Percentiles rank a stretch among this genome's conserved stretches.
Conservation (phyloP, 2,329 filamentous ascomycete genomes). For the Neopestalotiopsis sp. region DNA sequence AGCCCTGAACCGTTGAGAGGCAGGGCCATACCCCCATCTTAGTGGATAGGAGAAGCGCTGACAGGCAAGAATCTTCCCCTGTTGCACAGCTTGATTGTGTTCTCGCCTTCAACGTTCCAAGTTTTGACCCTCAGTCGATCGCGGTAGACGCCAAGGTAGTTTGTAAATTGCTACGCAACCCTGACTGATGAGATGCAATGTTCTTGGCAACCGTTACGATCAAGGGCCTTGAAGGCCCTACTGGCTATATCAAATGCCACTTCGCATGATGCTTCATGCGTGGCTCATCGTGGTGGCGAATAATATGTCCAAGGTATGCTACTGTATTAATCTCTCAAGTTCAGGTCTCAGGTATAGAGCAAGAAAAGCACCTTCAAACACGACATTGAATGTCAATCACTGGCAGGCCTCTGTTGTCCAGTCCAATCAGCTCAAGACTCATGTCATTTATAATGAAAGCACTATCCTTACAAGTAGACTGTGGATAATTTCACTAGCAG, state of each 20-base stretch:
- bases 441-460: background rate
- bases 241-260: background rate
- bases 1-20: no score
- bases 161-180: background rate
- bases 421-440: background rate
- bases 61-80: no score
- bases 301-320: background rate
- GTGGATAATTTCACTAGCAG: background rate
- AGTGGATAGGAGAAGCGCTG: no score
- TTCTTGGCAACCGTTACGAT: background rate
- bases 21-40: no score
- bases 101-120: background rate
- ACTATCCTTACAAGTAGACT: background rate
- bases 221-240: background rate
- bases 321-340: no score
- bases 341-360: no score
- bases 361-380: no score
- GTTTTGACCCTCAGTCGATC: background rate
- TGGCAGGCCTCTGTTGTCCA: background rate
- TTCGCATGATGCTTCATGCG: background rate
- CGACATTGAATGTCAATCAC: background rate
- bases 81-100: background rate
- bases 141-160: background rate
- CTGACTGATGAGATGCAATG: background rate
- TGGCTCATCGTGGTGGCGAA: background rate